A percentile compares a stretch with the other conserved stretches of the same genome.
phyloP scores from a whole-genome alignment of 192 early-diverging fungal species.

The Chytriomyces sp. region DNA sequence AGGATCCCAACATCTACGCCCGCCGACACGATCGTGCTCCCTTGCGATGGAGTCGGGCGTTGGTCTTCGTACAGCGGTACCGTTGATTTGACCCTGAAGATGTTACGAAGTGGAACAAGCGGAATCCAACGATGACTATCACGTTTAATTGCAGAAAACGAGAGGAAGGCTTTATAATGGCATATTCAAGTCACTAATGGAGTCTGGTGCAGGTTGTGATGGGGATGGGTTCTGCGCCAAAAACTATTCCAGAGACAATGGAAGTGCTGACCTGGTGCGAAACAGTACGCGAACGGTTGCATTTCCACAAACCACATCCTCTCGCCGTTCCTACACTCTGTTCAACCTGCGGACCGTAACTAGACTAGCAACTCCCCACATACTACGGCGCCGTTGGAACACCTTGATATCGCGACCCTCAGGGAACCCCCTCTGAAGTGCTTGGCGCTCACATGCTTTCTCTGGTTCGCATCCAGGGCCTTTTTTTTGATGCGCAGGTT shows the following conservation, averaged over 20 bases:
- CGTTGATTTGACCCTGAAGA: slow-evolving; percentile 23
- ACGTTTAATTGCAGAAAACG: not conserved
- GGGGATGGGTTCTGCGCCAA: not conserved
- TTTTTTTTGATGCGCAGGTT: slow-evolving; percentile 32
- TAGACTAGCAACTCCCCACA: slow-evolving; percentile 23
- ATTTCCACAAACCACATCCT: not conserved
- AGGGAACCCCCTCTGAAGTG: slow-evolving; percentile 1
- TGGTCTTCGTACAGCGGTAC: slow-evolving; percentile 14
- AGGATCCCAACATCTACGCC: not conserved
- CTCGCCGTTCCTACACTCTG: not conserved
- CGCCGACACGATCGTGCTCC: not conserved
- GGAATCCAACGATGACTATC: slow-evolving; percentile 19
- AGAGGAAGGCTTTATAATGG: not conserved
- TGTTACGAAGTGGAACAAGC: slow-evolving; percentile 12
- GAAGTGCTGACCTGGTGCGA: not conserved
- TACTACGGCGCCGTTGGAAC: not conserved
- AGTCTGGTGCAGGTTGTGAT: not conserved
- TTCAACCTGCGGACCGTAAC: not conserved
- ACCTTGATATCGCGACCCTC: not conserved
- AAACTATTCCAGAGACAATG: not conserved
- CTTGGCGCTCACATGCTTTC: slow-evolving; percentile 31
- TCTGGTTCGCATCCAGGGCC: slow-evolving; percentile 40
- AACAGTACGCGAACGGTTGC: slow-evolving; percentile 13
- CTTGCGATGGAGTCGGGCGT: not conserved
- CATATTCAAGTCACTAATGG: not conserved